These are phyloP conservation scores for Beta lomatogona DNA, from an alignment of 179 eudicot genomes.

Conservation along the genomic window DNA sequence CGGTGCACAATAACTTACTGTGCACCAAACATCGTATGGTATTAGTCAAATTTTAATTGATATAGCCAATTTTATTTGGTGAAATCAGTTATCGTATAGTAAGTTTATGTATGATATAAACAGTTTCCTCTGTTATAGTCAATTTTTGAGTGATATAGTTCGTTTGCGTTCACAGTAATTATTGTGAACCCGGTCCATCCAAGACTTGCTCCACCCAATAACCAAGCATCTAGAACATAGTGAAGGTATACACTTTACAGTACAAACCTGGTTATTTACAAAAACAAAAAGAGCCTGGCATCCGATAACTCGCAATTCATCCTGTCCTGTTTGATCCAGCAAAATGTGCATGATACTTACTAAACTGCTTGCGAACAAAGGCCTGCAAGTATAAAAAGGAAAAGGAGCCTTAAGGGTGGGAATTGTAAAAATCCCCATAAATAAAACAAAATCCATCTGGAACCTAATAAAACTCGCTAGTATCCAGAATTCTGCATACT, in stretches of 20 bases:
- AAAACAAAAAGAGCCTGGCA: conserved; percentile 85
- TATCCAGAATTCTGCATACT: not conserved
- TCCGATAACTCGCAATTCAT: conserved; percentile 83
- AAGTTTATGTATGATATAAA: no score
- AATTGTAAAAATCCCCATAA: conserved; percentile 2
- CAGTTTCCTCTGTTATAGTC: no score
- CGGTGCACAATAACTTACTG: no score
- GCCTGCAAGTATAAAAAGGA: conserved; percentile 54
- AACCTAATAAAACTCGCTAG: not conserved
- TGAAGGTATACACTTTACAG: not conserved
- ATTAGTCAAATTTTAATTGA: no score
- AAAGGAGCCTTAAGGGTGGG: not conserved
- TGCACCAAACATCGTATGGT: no score
- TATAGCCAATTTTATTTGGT: no score
- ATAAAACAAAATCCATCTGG: not conserved
- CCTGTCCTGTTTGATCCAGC: conserved; percentile 82
- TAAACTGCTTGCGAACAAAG: conserved; percentile 87
- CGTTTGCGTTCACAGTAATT: no score
- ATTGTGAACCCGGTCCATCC: no score
- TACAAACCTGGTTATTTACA: conserved; percentile 86
- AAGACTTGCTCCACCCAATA: not conserved
- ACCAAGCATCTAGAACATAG: not conserved
- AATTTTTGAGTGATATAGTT: no score
- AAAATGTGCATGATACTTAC: conserved; percentile 78
- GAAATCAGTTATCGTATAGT: no score